These are phyloP conservation scores for Nigrograna mackinnonii DNA, from an alignment of 2,329 filamentous ascomycete species.

Conservation along the genomic window DNA sequence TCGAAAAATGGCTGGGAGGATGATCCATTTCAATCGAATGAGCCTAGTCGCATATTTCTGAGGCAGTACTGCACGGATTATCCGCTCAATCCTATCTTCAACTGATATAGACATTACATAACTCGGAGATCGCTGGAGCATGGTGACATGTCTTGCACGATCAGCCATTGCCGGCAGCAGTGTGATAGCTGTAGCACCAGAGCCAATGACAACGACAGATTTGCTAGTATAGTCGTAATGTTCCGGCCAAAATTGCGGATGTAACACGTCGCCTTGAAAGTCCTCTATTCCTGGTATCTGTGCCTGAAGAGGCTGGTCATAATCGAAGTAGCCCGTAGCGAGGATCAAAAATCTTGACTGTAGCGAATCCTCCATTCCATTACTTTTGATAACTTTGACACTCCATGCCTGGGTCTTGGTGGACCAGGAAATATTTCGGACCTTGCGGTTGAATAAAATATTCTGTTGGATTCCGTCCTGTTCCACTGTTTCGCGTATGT, in stretches of 20 bases:
- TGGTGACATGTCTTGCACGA: not conserved
- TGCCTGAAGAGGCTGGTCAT: not conserved
- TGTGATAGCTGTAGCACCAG: not conserved
- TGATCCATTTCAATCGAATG: not conserved
- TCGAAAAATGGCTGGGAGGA: not conserved
- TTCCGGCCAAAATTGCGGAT: not conserved
- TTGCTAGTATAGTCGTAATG: not conserved
- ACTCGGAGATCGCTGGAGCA: not conserved
- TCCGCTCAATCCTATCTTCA: not conserved
- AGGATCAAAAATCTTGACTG: too few relatives aligned
- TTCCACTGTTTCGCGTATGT: not conserved
- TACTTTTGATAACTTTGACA: too few relatives aligned
- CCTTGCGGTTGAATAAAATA: not conserved
- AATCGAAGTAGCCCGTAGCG: not conserved
- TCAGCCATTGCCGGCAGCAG: not conserved
- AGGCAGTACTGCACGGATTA: not conserved
- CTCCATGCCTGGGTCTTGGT: too few relatives aligned
- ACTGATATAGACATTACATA: not conserved
- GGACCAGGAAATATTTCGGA: too few relatives aligned
- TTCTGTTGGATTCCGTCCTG: not conserved
- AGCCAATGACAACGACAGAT: not conserved
- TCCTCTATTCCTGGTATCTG: not conserved
- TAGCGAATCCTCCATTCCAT: not conserved
- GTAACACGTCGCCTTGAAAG: not conserved
- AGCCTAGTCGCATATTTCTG: too few relatives aligned